A percentile compares a stretch with the other conserved stretches of the same genome.
phyloP scores from a whole-genome alignment of 768 basidiomycete species.

The Jaapia argillacea region DNA sequence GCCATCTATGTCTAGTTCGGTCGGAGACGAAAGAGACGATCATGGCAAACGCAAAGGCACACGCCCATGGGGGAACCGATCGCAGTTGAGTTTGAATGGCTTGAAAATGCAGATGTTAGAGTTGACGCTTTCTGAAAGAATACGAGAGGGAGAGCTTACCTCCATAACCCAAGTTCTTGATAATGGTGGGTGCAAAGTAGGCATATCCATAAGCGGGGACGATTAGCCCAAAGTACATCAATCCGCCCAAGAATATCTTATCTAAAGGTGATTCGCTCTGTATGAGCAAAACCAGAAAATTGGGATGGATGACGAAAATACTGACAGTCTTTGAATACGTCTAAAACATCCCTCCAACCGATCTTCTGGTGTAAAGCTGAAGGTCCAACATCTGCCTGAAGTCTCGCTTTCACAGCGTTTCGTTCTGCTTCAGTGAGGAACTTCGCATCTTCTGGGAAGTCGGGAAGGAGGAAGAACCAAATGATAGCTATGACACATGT shows the following conservation, averaged over 20 bases:
- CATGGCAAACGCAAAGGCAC: conserved; percentile 15
- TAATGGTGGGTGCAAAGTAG: conserved; percentile 15
- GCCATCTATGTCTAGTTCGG: conserved; percentile 11
- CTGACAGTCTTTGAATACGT: conserved; percentile 18
- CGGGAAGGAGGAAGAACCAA: conserved; percentile 24
- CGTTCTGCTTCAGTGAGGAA: conserved; percentile 22
- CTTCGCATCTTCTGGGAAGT: conserved; percentile 20
- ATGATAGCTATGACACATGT: conserved; percentile 22
- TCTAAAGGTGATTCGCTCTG: conserved; percentile 1
- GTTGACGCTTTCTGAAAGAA: background rate
- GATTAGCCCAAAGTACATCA: conserved; percentile 12
- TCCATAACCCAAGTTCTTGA: conserved; percentile 4
- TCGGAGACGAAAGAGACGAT: conserved; percentile 12
- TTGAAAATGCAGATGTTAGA: conserved; percentile 12
- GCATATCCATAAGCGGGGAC: conserved; percentile 9
- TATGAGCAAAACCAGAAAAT: background rate
- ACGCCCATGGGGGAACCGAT: conserved; percentile 20
- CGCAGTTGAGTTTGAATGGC: conserved; percentile 18
- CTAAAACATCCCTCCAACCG: conserved; percentile 11
- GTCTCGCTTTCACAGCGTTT: conserved; percentile 18
- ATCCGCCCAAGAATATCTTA: conserved; percentile 9
- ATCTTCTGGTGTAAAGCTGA: conserved; percentile 14
- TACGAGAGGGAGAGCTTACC: background rate
- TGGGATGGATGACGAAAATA: background rate
- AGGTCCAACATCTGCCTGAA: conserved; percentile 18